Evolutionary conservation across 2,329 filamentous ascomycete species (phyloP).

Genomic region (Shiraia sp.): DNA sequence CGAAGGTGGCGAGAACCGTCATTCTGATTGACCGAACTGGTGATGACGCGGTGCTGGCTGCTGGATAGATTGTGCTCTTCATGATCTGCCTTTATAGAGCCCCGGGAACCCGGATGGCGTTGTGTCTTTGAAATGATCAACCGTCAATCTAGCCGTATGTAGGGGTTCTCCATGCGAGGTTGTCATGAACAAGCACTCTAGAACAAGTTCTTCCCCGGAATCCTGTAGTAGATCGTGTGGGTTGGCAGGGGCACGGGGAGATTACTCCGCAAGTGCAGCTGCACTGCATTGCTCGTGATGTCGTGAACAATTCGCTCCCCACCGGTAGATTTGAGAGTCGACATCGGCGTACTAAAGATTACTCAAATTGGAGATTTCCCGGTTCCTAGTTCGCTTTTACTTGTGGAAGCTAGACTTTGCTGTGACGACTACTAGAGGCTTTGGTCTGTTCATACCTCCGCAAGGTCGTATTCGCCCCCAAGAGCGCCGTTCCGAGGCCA

Average conservation of each 20-base stretch:
- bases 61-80: slow-evolving; percentile 1
- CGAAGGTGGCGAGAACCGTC: slow-evolving; percentile 24
- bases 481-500: slow-evolving; percentile 4
- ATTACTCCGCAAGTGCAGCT: slow-evolving; percentile 11
- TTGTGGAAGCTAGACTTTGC: too few species aligned
- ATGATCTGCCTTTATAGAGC: slow-evolving; percentile 18
- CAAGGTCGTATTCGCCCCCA: not conserved
- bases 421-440: too few species aligned
- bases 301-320: not conserved
- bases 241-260: slow-evolving; percentile 30
- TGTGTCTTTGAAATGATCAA: slow-evolving; percentile 13
- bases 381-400: too few species aligned
- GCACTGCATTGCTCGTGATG: slow-evolving; percentile 1
- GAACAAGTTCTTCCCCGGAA: slow-evolving; percentile 23
- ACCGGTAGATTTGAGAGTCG: too few species aligned
- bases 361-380: too few species aligned
- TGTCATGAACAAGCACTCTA: slow-evolving; percentile 32
- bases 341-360: too few species aligned
- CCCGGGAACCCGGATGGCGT: slow-evolving; percentile 33
- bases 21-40: slow-evolving; percentile 14
- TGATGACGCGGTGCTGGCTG: slow-evolving; percentile 2
- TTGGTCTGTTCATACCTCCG: not conserved
- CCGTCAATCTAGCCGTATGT: slow-evolving; percentile 17
- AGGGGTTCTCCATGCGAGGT: slow-evolving; percentile 21
- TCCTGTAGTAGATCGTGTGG: slow-evolving; percentile 25